phyloP scores from a whole-genome alignment of 768 basidiomycete species.

The Kwoniella heveanensis region DNA sequence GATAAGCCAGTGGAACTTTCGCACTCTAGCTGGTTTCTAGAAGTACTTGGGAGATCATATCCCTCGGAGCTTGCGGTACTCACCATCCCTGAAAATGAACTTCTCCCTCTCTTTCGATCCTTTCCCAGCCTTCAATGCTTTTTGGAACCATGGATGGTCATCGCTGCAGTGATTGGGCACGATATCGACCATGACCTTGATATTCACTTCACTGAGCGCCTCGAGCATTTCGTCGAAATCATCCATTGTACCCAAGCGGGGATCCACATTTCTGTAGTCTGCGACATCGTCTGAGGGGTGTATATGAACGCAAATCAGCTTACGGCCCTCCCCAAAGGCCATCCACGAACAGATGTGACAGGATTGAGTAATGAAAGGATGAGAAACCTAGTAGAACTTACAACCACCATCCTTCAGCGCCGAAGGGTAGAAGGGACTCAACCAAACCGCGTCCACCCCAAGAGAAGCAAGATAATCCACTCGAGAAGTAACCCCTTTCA shows the following conservation, averaged over 20 bases:
- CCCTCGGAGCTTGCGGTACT: slow-evolving; percentile 14
- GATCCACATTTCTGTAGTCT: slow-evolving; percentile 47
- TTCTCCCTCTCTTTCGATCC: slow-evolving; percentile 33
- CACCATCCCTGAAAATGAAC: slow-evolving; percentile 49
- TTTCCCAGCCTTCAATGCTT: slow-evolving; percentile 38
- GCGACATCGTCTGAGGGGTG: slow-evolving; percentile 41
- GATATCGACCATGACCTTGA: slow-evolving; percentile 48
- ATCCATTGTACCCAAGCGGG: slow-evolving; percentile 42
- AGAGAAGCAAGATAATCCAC: slow-evolving; percentile 40
- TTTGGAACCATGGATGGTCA: slow-evolving; percentile 50
- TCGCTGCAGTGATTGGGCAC: slow-evolving; percentile 50
- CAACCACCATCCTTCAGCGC: slow-evolving; percentile 51
- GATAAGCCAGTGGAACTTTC: too few species aligned
- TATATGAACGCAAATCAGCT: too few species aligned
- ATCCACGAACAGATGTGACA: too few species aligned
- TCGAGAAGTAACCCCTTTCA: slow-evolving; percentile 44
- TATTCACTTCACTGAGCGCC: slow-evolving; percentile 31
- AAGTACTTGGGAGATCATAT: too few species aligned
- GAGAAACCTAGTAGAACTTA: slow-evolving; percentile 27
- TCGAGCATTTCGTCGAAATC: slow-evolving; percentile 49
- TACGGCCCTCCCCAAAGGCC: too few species aligned
- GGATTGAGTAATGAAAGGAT: too few species aligned
- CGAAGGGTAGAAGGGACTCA: slow-evolving; percentile 48
- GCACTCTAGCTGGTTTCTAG: too few species aligned
- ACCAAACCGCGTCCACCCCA: slow-evolving; percentile 46